Percentiles rank a stretch among this genome's conserved stretches.
These are phyloP conservation scores for Rhodamnia argentea DNA, from an alignment of 345 rosid genomes.

Conservation along the genomic window DNA sequence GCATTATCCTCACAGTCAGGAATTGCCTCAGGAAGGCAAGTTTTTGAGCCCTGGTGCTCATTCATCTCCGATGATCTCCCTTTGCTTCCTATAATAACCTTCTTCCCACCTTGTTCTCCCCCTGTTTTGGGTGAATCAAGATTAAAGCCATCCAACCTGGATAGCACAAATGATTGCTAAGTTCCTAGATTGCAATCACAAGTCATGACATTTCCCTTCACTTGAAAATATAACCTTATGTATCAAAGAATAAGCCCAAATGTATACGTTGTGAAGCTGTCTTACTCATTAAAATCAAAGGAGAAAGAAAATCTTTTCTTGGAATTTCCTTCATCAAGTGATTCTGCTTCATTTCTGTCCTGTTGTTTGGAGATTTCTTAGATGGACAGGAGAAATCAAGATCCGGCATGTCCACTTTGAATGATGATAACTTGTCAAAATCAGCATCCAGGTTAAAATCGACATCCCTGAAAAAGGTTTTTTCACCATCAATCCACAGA, in stretches of 20 bases:
- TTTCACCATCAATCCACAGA: neutral
- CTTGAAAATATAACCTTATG: neutral
- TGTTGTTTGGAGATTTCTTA: conserved; percentile 36
- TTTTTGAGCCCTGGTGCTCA: conserved; percentile 19
- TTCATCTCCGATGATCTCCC: conserved; percentile 16
- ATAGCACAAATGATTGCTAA: neutral
- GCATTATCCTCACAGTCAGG: conserved; percentile 9
- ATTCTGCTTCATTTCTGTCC: conserved; percentile 40
- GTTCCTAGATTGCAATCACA: neutral
- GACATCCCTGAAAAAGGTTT: conserved; percentile 47
- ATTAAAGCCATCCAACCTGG: conserved; percentile 54
- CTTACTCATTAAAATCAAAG: conserved; percentile 43
- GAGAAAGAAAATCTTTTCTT: neutral
- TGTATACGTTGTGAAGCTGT: neutral
- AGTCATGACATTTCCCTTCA: neutral
- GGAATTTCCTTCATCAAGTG: neutral
- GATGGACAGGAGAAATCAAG: conserved; percentile 64
- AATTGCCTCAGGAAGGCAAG: conserved; percentile 6
- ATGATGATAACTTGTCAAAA: conserved; percentile 63
- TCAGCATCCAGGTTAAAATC: conserved; percentile 68
- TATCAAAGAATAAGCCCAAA: neutral
- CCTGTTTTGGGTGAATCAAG: conserved; percentile 27
- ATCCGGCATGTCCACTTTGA: conserved; percentile 71
- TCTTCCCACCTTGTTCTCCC: conserved; percentile 23
- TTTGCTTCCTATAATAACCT: conserved; percentile 17